Evolutionary conservation across 1,139 yeast species (phyloP).

Genomic region (Blastobotrys petasosporus): DNA sequence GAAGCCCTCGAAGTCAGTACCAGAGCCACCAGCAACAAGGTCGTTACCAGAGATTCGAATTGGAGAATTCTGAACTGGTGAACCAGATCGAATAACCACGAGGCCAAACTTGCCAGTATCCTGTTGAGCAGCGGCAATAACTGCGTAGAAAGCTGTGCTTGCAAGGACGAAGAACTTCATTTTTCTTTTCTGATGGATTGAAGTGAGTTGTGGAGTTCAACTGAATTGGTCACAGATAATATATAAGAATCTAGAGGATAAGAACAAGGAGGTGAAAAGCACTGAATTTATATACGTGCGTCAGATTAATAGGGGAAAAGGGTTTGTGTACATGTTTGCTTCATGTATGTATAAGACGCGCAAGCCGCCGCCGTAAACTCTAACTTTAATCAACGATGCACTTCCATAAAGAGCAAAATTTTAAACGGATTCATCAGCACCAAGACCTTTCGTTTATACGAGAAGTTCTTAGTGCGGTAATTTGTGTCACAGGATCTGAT

Average conservation of each 20-base stretch:
- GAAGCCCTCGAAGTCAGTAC: constrained; percentile 6
- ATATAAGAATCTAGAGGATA: not conserved
- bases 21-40: constrained; percentile 9
- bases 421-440: no score
- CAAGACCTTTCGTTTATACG: no score
- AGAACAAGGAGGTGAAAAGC: not conserved
- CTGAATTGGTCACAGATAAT: no score
- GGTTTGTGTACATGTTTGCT: no score
- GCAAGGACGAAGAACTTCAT: constrained; percentile 3
- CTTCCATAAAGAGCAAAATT: no score
- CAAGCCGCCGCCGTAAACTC: no score
- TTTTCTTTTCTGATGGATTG: not conserved
- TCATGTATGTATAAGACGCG: no score
- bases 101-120: constrained; percentile 6
- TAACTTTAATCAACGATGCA: no score
- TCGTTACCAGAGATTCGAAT: constrained; percentile 2
- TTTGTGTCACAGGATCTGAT: no score
- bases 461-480: not conserved
- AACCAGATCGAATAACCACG: constrained; percentile 10
- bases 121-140: constrained; percentile 5
- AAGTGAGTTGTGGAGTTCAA: no score
- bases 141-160: not conserved
- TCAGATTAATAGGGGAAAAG: no score
- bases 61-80: constrained; percentile 13
- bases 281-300: not conserved